phyloP scores from a whole-genome alignment of 2,329 filamentous ascomycete species.

The Clonostachys solani region DNA sequence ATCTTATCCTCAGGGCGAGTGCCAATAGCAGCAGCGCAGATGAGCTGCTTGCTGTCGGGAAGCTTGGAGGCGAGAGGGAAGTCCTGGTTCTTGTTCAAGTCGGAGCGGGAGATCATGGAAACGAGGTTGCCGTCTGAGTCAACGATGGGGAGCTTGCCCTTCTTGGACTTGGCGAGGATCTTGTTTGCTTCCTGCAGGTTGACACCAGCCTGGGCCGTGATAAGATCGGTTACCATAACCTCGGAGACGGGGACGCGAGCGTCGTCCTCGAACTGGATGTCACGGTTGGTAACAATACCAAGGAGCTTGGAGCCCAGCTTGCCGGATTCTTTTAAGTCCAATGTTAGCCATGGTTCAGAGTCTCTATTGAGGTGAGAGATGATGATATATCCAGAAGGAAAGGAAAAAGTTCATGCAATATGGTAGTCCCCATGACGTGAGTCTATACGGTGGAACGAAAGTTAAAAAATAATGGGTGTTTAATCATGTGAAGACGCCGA shows the following conservation, averaged over 20 bases:
- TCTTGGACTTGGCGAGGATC: slow-evolving; percentile 92
- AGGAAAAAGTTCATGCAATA: slow-evolving; percentile 11
- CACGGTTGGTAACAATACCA: slow-evolving; percentile 95
- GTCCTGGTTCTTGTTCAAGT: slow-evolving; percentile 97
- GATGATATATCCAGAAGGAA: slow-evolving; percentile 4
- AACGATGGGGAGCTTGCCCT: slow-evolving; percentile 94
- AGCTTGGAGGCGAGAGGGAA: slow-evolving; percentile 96
- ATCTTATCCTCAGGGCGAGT: slow-evolving; percentile 90
- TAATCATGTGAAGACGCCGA: slow-evolving; percentile 60
- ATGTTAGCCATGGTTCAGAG: slow-evolving; percentile 26
- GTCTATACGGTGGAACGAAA: slow-evolving; percentile 99
- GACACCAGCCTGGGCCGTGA: slow-evolving; percentile 82
- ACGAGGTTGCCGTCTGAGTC: slow-evolving; percentile 81
- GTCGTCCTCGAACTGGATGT: slow-evolving; percentile 93
- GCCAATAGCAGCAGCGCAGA: slow-evolving; percentile 91
- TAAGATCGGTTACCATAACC: slow-evolving; percentile 93
- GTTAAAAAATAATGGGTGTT: slow-evolving; percentile 79
- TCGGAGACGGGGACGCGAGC: slow-evolving; percentile 68
- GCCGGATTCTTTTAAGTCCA: slow-evolving; percentile 67
- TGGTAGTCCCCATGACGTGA: slow-evolving; percentile 73
- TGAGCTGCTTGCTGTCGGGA: slow-evolving; percentile 93
- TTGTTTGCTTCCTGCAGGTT: slow-evolving; percentile 85
- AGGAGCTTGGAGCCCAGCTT: slow-evolving; percentile 93
- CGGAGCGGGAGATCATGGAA: slow-evolving; percentile 88
- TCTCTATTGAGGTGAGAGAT: not conserved